These are phyloP conservation scores for Micractinium conductrix DNA, from an alignment of 139 green algal species.

Conservation along the genomic window DNA sequence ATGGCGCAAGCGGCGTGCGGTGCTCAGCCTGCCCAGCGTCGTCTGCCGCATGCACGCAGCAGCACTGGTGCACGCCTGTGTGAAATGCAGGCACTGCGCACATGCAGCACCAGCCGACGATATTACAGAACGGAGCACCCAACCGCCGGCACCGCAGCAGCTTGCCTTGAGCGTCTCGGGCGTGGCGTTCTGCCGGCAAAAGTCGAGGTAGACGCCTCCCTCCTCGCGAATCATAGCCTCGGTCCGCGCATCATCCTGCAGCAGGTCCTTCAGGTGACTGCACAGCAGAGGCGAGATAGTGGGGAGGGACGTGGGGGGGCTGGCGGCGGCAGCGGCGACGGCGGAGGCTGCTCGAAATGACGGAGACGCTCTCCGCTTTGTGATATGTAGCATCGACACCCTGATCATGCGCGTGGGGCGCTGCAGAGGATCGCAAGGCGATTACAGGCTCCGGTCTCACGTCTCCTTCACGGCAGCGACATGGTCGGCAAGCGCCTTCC, in stretches of 20 bases:
- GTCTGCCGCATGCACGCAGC: no score
- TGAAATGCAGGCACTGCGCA: no score
- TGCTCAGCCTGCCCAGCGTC: no score
- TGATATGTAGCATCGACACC: no score
- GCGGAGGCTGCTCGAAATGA: not conserved
- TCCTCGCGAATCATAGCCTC: conserved; percentile 84
- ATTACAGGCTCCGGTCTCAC: not conserved
- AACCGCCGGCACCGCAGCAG: not conserved
- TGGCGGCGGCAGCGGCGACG: not conserved
- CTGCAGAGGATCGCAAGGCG: not conserved
- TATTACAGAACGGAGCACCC: no score
- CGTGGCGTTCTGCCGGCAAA: conserved; percentile 90
- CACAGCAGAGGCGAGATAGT: not conserved
- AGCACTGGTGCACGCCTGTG: no score
- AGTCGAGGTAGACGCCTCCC: conserved; percentile 90
- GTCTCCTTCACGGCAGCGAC: conserved; percentile 73
- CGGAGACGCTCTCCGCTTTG: no score
- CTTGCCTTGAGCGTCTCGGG: conserved; percentile 86
- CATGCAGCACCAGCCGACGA: no score
- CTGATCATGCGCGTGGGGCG: not conserved
- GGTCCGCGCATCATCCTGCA: conserved; percentile 81
- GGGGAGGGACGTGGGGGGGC: not conserved
- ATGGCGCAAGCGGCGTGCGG: no score
- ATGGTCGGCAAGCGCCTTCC: conserved; percentile 83
- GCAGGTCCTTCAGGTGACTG: conserved; percentile 89